Evolutionary conservation across 2,329 filamentous ascomycete genomes (phyloP).

Genomic region (Fusarium sp.): DNA sequence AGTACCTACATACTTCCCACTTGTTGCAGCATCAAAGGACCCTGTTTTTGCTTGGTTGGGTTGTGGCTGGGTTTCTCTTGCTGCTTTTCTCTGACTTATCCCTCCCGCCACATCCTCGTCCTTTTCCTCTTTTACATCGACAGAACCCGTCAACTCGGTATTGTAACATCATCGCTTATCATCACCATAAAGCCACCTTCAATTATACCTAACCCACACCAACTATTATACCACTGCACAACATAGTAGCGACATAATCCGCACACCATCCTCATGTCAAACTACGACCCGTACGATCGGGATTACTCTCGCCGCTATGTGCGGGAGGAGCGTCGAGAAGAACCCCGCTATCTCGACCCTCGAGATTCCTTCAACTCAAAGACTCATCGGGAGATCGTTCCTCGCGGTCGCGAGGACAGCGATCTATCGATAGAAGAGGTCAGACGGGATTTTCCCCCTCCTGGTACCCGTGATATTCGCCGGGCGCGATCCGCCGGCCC

Average conservation of each 20-base stretch:
- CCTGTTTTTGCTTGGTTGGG: constrained; percentile 31
- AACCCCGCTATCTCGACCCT: constrained; percentile 62
- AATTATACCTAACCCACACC: neutral
- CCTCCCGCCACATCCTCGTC: constrained; percentile 18
- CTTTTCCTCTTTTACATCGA: constrained; percentile 17
- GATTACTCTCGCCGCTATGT: constrained; percentile 61
- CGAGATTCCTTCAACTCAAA: constrained; percentile 59
- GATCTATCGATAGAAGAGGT: constrained; percentile 82
- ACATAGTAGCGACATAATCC: constrained; percentile 3
- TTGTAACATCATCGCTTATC: neutral
- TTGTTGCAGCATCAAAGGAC: constrained; percentile 28
- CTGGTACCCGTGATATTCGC: constrained; percentile 60
- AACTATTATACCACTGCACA: neutral
- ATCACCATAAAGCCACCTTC: neutral
- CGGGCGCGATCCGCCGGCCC: constrained; percentile 72
- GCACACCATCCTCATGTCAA: constrained; percentile 45
- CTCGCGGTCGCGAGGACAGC: constrained; percentile 73
- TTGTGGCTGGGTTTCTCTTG: constrained; percentile 24
- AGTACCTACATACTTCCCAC: neutral
- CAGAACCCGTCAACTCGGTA: neutral
- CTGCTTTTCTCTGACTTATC: constrained; percentile 20
- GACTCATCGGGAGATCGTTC: constrained; percentile 62
- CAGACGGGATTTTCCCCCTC: constrained; percentile 82
- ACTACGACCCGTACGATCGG: constrained; percentile 64
- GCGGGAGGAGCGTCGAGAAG: constrained; percentile 62